Evolutionary conservation across 192 early-diverging fungal species (phyloP).

Genomic region (Rhizophlyctis rosea): DNA sequence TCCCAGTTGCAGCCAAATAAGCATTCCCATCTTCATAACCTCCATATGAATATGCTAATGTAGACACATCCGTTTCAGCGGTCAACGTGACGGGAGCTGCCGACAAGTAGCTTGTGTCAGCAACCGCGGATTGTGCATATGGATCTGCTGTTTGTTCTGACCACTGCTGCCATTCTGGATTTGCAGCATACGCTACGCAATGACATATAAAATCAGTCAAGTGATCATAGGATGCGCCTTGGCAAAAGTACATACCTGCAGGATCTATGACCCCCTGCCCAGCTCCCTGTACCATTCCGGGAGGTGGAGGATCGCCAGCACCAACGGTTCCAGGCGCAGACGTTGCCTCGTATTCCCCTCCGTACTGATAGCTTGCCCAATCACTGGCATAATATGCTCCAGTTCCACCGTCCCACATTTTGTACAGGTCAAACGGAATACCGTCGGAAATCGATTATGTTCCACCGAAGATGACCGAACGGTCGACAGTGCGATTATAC

Average conservation of each 20-base stretch:
- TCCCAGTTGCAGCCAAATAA: background rate
- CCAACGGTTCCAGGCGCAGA: background rate
- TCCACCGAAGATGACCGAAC: too few species aligned
- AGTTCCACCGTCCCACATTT: background rate
- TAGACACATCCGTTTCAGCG: too few species aligned
- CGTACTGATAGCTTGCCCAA: background rate
- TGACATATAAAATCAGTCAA: background rate
- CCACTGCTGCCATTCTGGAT: background rate
- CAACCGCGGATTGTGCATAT: background rate
- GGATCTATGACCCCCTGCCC: background rate
- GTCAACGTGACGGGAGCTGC: background rate
- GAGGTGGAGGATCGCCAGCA: background rate
- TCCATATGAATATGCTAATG: too few species aligned
- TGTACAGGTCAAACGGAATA: too few species aligned
- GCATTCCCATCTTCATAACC: background rate
- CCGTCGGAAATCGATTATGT: too few species aligned
- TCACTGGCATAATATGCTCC: background rate
- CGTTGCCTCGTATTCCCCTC: background rate
- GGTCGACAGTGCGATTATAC: too few species aligned
- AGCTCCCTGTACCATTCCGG: background rate
- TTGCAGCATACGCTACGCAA: background rate
- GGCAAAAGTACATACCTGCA: background rate
- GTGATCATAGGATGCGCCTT: background rate
- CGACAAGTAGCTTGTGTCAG: background rate
- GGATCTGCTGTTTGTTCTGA: background rate